Evolutionary conservation across 1,139 yeast genomes (phyloP), one percentile per base, ranked within the genome.

Genomic region (Scheffersomyces titani): DNA sequence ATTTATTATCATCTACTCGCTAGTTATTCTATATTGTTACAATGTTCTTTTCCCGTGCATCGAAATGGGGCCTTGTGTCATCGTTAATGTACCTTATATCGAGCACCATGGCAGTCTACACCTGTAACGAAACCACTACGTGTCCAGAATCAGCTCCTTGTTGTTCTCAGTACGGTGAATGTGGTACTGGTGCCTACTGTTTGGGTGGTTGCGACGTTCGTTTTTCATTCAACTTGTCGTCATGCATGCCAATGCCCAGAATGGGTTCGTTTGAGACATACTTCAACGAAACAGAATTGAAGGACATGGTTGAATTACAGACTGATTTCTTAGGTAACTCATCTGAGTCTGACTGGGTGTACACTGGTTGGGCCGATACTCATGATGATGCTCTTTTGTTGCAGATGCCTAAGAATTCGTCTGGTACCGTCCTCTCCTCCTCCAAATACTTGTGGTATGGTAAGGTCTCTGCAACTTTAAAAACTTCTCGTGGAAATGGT

Each of bases 361-460:
- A 89, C 73, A 76, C 86, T 44, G 97, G 97, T 47, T 79, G 86
- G 67, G 73, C 89, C 52, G 86, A 81, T 65, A 80, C 78, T 58
- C 70, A 72, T 63, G 84, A 84, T 54, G 83, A 81, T 62, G 87
- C 87, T 55, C 74, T 89, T 49, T 70, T 80, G 60, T 64, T 92
- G 57, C 92, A 93, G 59, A 90, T 93, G 97, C 94, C 94, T 49
- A 82, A 87, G 60, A 70, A 85, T 54, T 76, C 92, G n/a, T 80
- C 85, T 53, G 97, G 97, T 71, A 84, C 97, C 9, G 94, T 92
- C 54, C 70, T 92, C 47, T 88, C 97, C 0, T 89, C 97, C 3
- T 84, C 96, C 7, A 81, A 85, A 66, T 91, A 84, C 71, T 74
- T 92, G 56, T 92, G 97, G 97, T 92, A 89, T 72, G 98, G 98